Evolutionary conservation across 305 asterid species (phyloP), one percentile per base, ranked within the genome.

Genomic region (Solanum aculeatissimum): DNA sequence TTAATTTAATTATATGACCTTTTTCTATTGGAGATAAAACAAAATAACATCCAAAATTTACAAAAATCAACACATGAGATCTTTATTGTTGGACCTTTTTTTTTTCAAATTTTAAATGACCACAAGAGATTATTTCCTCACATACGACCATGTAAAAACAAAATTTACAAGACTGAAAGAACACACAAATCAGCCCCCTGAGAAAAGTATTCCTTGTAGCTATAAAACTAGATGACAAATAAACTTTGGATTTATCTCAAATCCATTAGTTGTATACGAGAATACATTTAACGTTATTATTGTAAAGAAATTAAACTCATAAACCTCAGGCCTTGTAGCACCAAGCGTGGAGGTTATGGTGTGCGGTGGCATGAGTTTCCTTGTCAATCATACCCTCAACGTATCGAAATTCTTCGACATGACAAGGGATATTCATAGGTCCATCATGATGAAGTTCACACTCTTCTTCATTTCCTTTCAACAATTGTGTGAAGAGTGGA

Each of bases 381-480:
- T 79, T 60, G 49, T 89, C 92, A 75, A 93, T 93, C 88, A 86
- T 82, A 60, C 88, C 89, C 81, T 87, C 90, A 10, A 93, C 87
- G 0, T 87, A 83, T 11, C 91, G 88, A 35, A 93, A 93, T 79
- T 91, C 94, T 84, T 92, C 93, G n/a, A 92, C 94, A 14, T 83
- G 92, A 58, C 95, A 93, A 15, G 93, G 97, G 18, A 93, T 93
- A 60, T 88, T 90, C 62, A 93, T 89, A 21, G 98, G 91, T 3
- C 99, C 98, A 43, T 85, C 85, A 81, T 96, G 99, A 68, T 88
- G 88, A 86, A 96, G 95, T 1, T 97, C 98, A 89, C 95, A 92
- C 89, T 93, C 99, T 88, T 92, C 98, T 45, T 93, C 99, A 51
- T 97, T 97, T 86, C 88, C 95, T 87, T 91, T 92, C 82, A 96